phyloP scores from a whole-genome alignment of 202 grass and related monocot genomes.

The Carex arenaria region DNA sequence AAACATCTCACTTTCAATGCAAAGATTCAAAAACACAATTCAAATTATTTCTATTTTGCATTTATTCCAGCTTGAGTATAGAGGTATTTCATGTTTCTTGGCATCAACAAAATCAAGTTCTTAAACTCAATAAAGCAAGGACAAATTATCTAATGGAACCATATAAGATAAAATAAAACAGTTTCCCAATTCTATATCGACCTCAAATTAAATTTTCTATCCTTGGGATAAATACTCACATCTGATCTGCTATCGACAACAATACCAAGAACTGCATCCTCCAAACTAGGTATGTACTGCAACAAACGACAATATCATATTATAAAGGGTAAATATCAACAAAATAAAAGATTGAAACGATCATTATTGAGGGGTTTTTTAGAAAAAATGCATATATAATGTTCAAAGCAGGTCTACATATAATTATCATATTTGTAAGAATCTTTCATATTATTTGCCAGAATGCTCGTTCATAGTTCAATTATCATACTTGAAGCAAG shows the following conservation, averaged over 20 bases:
- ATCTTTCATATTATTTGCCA: background rate
- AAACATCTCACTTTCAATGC: background rate
- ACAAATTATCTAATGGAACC: background rate
- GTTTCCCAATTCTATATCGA: background rate
- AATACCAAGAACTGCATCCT: conserved; percentile 70
- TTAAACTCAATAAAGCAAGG: background rate
- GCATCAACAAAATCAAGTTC: background rate
- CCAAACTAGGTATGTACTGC: conserved; percentile 68
- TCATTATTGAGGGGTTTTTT: background rate
- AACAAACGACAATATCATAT: background rate
- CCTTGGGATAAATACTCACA: conserved; percentile 46
- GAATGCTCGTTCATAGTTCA: background rate
- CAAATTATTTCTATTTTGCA: conserved; percentile 1
- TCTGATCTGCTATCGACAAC: conserved; percentile 84
- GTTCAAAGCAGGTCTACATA: background rate
- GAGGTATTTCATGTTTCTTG: background rate
- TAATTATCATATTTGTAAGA: background rate
- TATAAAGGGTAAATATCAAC: background rate
- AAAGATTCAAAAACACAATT: background rate
- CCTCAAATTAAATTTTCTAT: conserved; percentile 20
- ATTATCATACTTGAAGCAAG: background rate
- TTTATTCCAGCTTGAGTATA: background rate
- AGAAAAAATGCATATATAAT: background rate
- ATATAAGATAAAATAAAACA: background rate
- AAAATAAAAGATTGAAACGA: background rate